These are phyloP conservation scores for Trametes gibbosa DNA, from an alignment of 768 basidiomycete genomes.

Conservation along the genomic window DNA sequence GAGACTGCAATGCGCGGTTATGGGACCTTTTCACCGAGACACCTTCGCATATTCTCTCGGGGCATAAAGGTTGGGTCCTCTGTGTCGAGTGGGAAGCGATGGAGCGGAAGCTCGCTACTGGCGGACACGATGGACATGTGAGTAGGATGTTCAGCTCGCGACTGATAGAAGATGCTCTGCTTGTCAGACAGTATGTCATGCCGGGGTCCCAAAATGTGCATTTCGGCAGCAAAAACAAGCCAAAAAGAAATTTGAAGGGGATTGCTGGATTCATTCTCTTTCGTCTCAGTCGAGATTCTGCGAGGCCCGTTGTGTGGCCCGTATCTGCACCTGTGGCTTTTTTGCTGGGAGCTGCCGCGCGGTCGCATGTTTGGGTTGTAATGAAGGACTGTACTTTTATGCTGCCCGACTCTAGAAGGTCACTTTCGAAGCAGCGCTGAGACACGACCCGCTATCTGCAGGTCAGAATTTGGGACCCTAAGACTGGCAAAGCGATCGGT, in stretches of 20 bases:
- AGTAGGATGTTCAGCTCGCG: constrained; percentile 20
- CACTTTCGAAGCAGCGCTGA: background rate
- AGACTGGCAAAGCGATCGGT: constrained; percentile 83
- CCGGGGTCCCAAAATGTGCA: too few species aligned
- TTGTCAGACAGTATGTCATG: too few species aligned
- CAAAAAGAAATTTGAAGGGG: too few species aligned
- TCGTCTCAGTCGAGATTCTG: too few species aligned
- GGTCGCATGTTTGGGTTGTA: too few species aligned
- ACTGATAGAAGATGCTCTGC: background rate
- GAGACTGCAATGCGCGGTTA: constrained; percentile 87
- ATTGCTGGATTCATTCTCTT: too few species aligned
- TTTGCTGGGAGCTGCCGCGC: too few species aligned
- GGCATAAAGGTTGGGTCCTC: constrained; percentile 95
- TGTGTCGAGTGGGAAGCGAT: constrained; percentile 97
- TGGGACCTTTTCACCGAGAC: constrained; percentile 95
- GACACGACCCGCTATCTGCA: constrained; percentile 20
- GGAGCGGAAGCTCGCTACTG: constrained; percentile 88
- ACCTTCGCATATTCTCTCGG: constrained; percentile 81
- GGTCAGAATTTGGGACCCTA: constrained; percentile 92
- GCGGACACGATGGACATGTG: constrained; percentile 92
- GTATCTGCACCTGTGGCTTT: background rate
- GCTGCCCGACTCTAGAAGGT: too few species aligned
- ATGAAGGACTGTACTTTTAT: too few species aligned
- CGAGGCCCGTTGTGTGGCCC: background rate
- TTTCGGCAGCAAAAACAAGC: too few species aligned